Evolutionary conservation across 805 yeast species (phyloP).

Genomic region (Sugiyamaella marilandica): DNA sequence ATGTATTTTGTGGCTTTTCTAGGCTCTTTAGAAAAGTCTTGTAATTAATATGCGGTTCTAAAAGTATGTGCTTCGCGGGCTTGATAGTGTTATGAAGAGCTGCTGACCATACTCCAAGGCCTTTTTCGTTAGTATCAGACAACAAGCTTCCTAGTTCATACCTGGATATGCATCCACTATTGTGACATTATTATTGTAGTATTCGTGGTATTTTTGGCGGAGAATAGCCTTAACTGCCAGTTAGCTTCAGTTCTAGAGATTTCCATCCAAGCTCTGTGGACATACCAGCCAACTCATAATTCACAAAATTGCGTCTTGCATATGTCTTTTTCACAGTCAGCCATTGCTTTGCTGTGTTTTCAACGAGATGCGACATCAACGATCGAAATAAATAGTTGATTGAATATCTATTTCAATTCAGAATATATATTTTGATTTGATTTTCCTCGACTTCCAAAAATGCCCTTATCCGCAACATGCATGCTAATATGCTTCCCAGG

Average conservation of each 20-base stretch:
- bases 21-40: constrained; percentile 18
- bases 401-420: not conserved
- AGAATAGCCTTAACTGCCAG: constrained; percentile 39
- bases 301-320: constrained; percentile 26
- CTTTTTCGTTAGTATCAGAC: constrained; percentile 20
- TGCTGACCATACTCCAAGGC: constrained; percentile 56
- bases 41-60: constrained; percentile 47
- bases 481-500: too few relatives aligned
- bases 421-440: not conserved
- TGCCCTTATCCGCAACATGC: not conserved
- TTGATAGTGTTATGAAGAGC: constrained; percentile 54
- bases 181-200: constrained; percentile 31
- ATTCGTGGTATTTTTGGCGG: constrained; percentile 40
- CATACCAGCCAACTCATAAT: constrained; percentile 23
- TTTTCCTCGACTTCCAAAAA: not conserved
- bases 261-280: not conserved
- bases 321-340: constrained; percentile 17
- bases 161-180: constrained; percentile 33
- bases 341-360: constrained; percentile 8
- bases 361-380: constrained; percentile 1
- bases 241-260: constrained; percentile 23
- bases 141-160: not conserved
- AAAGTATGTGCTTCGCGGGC: constrained; percentile 60
- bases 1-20: constrained; percentile 6
- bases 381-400: too few relatives aligned